Conservation (phyloP, 1,284 basidiomycete species). For the Heterobasidion annosum region DNA sequence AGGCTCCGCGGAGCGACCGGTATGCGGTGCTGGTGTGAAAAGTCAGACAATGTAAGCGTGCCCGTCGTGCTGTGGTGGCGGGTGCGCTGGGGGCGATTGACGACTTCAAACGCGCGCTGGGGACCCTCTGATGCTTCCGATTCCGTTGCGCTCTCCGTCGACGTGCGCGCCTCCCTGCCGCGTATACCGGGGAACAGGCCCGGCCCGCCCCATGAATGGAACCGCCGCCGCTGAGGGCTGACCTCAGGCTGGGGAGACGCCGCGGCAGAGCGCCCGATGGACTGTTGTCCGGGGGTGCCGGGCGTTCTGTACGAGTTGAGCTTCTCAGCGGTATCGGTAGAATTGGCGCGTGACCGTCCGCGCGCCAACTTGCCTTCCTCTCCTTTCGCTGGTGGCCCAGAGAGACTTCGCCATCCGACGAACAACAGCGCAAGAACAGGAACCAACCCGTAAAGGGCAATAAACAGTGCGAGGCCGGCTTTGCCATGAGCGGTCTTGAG, state of each 20-base stretch:
- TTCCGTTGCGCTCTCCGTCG: conserved; percentile 38
- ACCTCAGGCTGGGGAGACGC: conserved; percentile 30
- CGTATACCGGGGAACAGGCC: conserved; percentile 29
- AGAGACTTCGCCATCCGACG: conserved; percentile 15
- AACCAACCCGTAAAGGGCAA: conserved; percentile 44
- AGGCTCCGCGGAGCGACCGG: conserved; percentile 37
- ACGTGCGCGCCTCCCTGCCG: conserved; percentile 33
- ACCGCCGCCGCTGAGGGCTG: conserved; percentile 32
- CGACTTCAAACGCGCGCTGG: conserved; percentile 54
- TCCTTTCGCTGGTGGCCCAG: neutral
- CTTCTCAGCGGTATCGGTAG: conserved; percentile 41
- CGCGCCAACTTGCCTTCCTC: conserved; percentile 6
- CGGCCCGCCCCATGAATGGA: conserved; percentile 46
- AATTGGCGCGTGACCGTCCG: conserved; percentile 22
- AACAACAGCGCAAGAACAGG: conserved; percentile 35
- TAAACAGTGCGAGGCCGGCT: conserved; percentile 53
- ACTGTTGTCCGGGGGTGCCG: conserved; percentile 2
- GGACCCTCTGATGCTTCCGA: conserved; percentile 25
- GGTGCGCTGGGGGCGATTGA: conserved; percentile 50
- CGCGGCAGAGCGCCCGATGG: conserved; percentile 1
- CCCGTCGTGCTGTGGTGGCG: conserved; percentile 39
- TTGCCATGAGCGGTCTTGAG: conserved; percentile 54
- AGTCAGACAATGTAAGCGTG: conserved; percentile 30
- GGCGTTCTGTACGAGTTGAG: conserved; percentile 12
- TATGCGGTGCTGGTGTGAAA: conserved; percentile 18